These are phyloP conservation scores for Tuber indicum DNA, from an alignment of 495 filamentous ascomycete species.

Conservation along the genomic window DNA sequence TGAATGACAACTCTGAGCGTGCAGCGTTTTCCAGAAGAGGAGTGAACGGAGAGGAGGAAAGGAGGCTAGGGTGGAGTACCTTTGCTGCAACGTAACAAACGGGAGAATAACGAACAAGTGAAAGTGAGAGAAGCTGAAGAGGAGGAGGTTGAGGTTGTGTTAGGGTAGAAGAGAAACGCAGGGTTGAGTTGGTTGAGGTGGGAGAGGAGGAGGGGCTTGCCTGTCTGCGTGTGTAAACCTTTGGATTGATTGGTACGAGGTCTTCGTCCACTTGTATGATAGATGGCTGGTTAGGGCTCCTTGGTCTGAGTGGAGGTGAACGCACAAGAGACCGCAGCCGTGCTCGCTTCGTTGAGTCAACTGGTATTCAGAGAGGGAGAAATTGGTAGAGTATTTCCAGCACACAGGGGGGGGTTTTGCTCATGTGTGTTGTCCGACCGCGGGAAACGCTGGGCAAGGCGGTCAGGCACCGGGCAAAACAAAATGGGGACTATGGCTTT, in stretches of 20 bases:
- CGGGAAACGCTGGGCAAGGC: not conserved
- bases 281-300: not conserved
- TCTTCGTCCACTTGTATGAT: not conserved
- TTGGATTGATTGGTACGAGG: not conserved
- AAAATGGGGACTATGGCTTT: not conserved
- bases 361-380: not conserved
- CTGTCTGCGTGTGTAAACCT: not conserved
- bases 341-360: constrained; percentile 1
- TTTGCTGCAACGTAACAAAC: constrained; percentile 28
- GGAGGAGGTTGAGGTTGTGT: constrained; percentile 19
- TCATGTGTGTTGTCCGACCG: not conserved
- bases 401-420: not conserved
- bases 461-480: not conserved
- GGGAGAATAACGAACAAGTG: constrained; percentile 10
- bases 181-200: constrained; percentile 27
- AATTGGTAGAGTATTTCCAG: not conserved
- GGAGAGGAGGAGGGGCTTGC: constrained; percentile 21
- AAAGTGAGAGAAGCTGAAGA: not conserved
- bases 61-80: constrained; percentile 37
- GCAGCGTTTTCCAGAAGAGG: constrained; percentile 11
- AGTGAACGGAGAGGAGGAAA: constrained; percentile 10
- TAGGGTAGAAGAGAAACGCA: constrained; percentile 30
- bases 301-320: not conserved
- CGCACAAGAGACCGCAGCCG: not conserved
- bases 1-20: constrained; percentile 25